These are phyloP conservation scores for Termitomyces bulborhizus DNA, from an alignment of 768 basidiomycete species.

Conservation along the genomic window DNA sequence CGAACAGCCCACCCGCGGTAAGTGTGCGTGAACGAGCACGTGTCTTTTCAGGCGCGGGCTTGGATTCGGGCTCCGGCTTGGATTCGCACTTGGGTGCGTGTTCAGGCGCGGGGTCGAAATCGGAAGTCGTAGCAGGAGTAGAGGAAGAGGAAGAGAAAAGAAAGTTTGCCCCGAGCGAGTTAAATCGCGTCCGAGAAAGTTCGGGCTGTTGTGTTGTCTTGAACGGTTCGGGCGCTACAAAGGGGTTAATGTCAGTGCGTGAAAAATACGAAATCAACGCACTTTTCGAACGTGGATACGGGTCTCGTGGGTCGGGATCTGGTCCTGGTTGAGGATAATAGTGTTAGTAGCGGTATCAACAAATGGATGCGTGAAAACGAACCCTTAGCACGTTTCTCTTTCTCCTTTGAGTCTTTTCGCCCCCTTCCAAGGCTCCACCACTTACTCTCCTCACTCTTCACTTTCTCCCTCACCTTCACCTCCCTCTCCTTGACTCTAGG, in stretches of 20 bases:
- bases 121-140: background rate
- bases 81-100: background rate
- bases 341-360: background rate
- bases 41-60: constrained; percentile 14
- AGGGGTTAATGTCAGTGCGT: background rate
- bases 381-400: constrained; percentile 43
- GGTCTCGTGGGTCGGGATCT: constrained; percentile 33
- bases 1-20: constrained; percentile 9
- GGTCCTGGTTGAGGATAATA: constrained; percentile 17
- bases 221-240: constrained; percentile 42
- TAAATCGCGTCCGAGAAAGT: constrained; percentile 47
- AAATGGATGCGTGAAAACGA: constrained; percentile 10
- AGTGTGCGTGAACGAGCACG: constrained; percentile 31
- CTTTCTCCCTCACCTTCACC: constrained; percentile 22
- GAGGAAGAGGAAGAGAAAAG: constrained; percentile 20
- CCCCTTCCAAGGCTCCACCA: constrained; percentile 84
- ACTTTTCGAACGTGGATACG: constrained; percentile 35
- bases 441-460: constrained; percentile 39
- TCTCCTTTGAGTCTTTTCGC: constrained; percentile 67
- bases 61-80: background rate
- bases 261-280: constrained; percentile 7
- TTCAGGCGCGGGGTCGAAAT: background rate
- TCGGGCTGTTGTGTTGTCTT: constrained; percentile 18
- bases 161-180: constrained; percentile 48
- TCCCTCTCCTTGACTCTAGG: constrained; percentile 21